Evolutionary conservation across 495 filamentous ascomycete genomes (phyloP), one percentile per base, ranked within the genome.

Genomic region (Lasiosphaeris hirsuta): DNA sequence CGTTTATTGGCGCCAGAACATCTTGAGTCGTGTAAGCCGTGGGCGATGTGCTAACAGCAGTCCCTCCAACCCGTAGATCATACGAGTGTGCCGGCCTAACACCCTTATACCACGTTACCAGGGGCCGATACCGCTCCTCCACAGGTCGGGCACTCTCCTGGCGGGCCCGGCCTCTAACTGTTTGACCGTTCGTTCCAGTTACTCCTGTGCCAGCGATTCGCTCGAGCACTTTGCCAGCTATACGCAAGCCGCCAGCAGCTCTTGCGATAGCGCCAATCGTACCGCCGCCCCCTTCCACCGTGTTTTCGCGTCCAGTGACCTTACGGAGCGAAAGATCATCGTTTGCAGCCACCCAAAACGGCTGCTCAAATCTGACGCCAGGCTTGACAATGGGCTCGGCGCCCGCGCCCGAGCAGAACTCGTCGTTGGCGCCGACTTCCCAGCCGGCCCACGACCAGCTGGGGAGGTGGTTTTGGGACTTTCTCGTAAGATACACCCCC

Each of bases 401-500:
- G 2, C 23, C 35, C 19, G 9, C 23, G 5, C 23, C 23, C 23
- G 23, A 30, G 23, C 2, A 30, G 23, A 30, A 30, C 5, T 30
- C 23, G 23, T 2, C 48, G 15, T 51, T 34, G 6, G 9, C 48
- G 3, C 33, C 48, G 1, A 40, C 48, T 34, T 51, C 48, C 48
- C 48, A 51, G 15, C 34, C 48, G 14, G 48, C 48, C 48, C 48
- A 51, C 5, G 48, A 51, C 48, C 48, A 51, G 34, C 34, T 51
- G 6, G 48, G 48, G 14, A 51, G 45, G 11, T 19, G 15, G 30
- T 51, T 30, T 2, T 40, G 34, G 30, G 23, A n/a, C 36, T 40
- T 51, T 8, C 14, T 13, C 13, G 34, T 37, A 5, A 51, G 48
- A 19, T 40, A 18, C 14, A 51, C 35, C 4, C 36, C 36, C 14